Conservation (phyloP, 2,329 filamentous ascomycete genomes). For the Paracamarosporium sp. region DNA sequence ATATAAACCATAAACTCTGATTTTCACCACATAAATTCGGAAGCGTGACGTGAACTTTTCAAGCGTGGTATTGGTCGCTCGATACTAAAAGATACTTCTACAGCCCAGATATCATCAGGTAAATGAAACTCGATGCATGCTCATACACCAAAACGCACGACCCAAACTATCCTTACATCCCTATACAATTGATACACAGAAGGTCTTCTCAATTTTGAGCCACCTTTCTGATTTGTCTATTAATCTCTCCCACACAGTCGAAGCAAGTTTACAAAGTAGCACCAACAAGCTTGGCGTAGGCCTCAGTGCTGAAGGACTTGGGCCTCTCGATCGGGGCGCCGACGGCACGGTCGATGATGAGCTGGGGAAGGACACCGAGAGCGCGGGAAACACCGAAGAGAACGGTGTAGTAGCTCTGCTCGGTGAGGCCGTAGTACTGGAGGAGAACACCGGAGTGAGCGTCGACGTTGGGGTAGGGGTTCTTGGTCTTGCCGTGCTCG, state of each 20-base stretch:
- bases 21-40: background rate
- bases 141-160: slow-evolving; percentile 33
- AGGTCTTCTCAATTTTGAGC: slow-evolving; percentile 30
- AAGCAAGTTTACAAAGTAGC: slow-evolving; percentile 77
- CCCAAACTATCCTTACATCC: slow-evolving; percentile 39
- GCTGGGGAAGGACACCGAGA: slow-evolving; percentile 96
- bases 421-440: slow-evolving; percentile 98
- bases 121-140: slow-evolving; percentile 29
- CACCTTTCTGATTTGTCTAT: slow-evolving; percentile 20
- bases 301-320: slow-evolving; percentile 98
- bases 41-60: slow-evolving; percentile 9
- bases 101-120: slow-evolving; percentile 28
- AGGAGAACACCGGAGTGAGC: slow-evolving; percentile 99
- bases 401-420: slow-evolving; percentile 99
- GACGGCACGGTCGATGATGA: slow-evolving; percentile 98
- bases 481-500: slow-evolving; percentile 99
- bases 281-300: slow-evolving; percentile 90
- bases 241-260: slow-evolving; percentile 5
- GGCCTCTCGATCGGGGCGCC: slow-evolving; percentile 97
- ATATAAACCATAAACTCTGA: too few relatives aligned
- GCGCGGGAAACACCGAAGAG: slow-evolving; percentile 98
- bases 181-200: slow-evolving; percentile 44
- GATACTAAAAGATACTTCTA: slow-evolving; percentile 37
- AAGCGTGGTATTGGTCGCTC: slow-evolving; percentile 33
- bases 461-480: slow-evolving; percentile 98